Conservation (phyloP, 306 rosid genomes). For the Cotoneaster glaucophyllus region DNA sequence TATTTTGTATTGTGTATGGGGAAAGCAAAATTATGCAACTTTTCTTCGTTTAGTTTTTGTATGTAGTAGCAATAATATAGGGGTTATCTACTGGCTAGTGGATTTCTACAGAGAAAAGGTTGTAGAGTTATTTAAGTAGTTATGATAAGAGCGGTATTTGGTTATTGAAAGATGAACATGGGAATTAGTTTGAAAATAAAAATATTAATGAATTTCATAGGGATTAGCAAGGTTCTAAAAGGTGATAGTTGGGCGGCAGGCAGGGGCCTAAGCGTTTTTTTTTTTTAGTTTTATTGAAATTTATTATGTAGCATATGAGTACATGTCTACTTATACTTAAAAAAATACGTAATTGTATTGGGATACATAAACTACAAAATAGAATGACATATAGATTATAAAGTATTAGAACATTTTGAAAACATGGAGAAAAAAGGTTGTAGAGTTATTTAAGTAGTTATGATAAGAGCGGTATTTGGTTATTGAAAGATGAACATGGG, state of each 20-base stretch:
- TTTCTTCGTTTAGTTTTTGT: not conserved
- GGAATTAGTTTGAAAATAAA: not conserved
- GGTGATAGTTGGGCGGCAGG: no score
- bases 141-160: not conserved
- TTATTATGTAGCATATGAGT: no score
- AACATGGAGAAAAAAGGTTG: no score
- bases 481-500: not conserved
- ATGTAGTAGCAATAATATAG: not conserved
- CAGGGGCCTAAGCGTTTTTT: no score
- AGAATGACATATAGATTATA: no score
- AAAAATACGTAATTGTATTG: no score
- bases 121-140: not conserved
- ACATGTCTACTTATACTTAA: no score
- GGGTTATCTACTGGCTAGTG: not conserved
- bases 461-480: not conserved
- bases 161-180: not conserved
- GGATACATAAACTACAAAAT: no score
- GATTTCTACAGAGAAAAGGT: not conserved
- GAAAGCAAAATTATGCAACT: not conserved
- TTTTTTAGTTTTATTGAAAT: no score
- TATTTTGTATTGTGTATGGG: not conserved
- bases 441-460: not conserved
- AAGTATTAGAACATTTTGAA: no score
- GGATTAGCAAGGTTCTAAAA: not conserved
- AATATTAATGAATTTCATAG: not conserved